phyloP scores from a whole-genome alignment of 768 basidiomycete genomes.

The Kwoniella sp. region DNA sequence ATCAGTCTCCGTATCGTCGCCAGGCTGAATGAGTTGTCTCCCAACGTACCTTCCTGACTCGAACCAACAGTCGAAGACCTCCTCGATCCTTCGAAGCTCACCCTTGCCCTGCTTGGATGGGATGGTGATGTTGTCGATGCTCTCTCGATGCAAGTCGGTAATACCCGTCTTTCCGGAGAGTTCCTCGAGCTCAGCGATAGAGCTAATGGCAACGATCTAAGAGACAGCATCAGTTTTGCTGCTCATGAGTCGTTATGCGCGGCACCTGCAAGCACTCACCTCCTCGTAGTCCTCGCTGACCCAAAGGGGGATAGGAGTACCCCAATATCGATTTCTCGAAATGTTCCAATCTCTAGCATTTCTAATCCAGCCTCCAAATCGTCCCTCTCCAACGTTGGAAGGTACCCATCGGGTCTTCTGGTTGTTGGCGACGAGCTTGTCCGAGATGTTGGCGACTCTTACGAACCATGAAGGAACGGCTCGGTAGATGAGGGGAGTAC shows the following conservation, averaged over 20 bases:
- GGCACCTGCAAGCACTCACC: slow-evolving; percentile 58
- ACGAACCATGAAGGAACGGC: slow-evolving; percentile 97
- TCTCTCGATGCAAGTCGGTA: slow-evolving; percentile 88
- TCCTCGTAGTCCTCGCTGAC: slow-evolving; percentile 89
- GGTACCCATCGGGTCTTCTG: slow-evolving; percentile 93
- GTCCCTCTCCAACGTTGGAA: slow-evolving; percentile 80
- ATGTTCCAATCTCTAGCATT: slow-evolving; percentile 99
- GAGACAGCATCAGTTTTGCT: slow-evolving; percentile 3
- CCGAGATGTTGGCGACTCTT: slow-evolving; percentile 77
- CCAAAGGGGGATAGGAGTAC: slow-evolving; percentile 96
- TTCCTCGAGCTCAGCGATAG: slow-evolving; percentile 81
- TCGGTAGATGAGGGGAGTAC: slow-evolving; percentile 92
- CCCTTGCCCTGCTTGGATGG: slow-evolving; percentile 89
- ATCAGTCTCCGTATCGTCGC: neutral
- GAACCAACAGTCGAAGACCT: slow-evolving; percentile 99
- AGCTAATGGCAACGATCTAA: slow-evolving; percentile 81
- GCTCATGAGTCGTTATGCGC: neutral
- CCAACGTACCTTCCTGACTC: slow-evolving; percentile 86
- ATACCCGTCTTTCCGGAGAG: slow-evolving; percentile 82
- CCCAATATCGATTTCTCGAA: slow-evolving; percentile 99
- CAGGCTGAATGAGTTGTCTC: neutral
- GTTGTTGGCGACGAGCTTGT: slow-evolving; percentile 88
- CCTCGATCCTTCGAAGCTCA: slow-evolving; percentile 81
- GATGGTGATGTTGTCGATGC: slow-evolving; percentile 93
- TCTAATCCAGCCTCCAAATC: slow-evolving; percentile 96